These are phyloP conservation scores for Talinum fruticosum DNA, from an alignment of 148 eudicot species.

Conservation along the genomic window DNA sequence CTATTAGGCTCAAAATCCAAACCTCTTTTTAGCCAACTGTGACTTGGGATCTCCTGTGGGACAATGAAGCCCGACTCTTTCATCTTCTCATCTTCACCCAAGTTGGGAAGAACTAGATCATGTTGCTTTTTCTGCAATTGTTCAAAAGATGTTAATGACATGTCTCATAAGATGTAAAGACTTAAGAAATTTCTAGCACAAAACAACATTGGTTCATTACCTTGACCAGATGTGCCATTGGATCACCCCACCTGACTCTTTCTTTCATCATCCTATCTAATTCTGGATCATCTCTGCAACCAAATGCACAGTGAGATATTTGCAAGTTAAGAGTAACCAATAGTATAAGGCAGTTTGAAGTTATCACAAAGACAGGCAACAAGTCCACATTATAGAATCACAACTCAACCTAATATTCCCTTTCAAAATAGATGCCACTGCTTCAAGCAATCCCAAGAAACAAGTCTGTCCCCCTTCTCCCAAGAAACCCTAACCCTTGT, in stretches of 20 bases:
- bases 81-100: constrained; percentile 78
- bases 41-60: constrained; percentile 77
- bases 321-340: not conserved
- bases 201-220: constrained; percentile 27
- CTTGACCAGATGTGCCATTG: constrained; percentile 99
- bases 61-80: constrained; percentile 85
- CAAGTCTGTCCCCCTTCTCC: not conserved
- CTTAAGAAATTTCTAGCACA: not conserved
- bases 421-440: not conserved
- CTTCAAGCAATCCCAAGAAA: not conserved
- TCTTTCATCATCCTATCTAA: constrained; percentile 69
- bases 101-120: constrained; percentile 47
- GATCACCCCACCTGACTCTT: constrained; percentile 91
- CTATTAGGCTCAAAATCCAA: constrained; percentile 79
- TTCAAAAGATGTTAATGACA: not conserved
- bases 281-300: constrained; percentile 54
- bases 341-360: not conserved
- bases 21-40: constrained; percentile 81
- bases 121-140: constrained; percentile 35
- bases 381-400: not conserved
- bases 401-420: not conserved
- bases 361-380: not conserved
- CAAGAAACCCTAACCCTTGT: not conserved
- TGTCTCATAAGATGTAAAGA: not conserved
- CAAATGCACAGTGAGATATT: not conserved